Conservation (phyloP, 2,329 filamentous ascomycete species). For the Pseudonectria buxi region DNA sequence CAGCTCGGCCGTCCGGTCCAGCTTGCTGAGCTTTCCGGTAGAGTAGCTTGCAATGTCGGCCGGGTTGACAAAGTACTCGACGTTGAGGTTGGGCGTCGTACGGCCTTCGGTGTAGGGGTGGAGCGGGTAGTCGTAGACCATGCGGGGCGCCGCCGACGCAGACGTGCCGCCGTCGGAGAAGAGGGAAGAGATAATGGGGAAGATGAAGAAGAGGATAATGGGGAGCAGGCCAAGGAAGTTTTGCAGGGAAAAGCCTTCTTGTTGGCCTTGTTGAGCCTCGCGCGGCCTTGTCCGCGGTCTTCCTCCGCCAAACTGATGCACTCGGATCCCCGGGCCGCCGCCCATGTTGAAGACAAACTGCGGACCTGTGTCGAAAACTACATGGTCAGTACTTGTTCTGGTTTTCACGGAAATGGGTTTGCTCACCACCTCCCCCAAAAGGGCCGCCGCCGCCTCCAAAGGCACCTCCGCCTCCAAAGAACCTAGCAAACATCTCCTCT, state of each 20-base stretch:
- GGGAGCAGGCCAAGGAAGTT: constrained; percentile 73
- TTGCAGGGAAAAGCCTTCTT: constrained; percentile 45
- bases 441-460: constrained; percentile 54
- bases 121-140: constrained; percentile 67
- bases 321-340: constrained; percentile 81
- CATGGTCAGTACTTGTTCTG: constrained; percentile 14
- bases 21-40: constrained; percentile 58
- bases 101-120: constrained; percentile 70
- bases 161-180: constrained; percentile 49
- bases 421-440: constrained; percentile 39
- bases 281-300: constrained; percentile 70
- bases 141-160: constrained; percentile 50
- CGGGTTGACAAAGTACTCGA: constrained; percentile 83
- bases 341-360: constrained; percentile 95
- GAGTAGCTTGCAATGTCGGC: constrained; percentile 66
- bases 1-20: constrained; percentile 73
- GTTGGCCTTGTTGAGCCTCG: constrained; percentile 48
- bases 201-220: constrained; percentile 80
- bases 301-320: constrained; percentile 89
- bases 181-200: constrained; percentile 74
- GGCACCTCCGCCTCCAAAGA: constrained; percentile 79
- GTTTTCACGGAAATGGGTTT: neutral
- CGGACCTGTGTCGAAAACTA: constrained; percentile 67
- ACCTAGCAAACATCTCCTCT: constrained; percentile 93
- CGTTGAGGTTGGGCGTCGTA: constrained; percentile 60